phyloP scores from a whole-genome alignment of 805 yeast species.

The Starmerella potacharoeniae region DNA sequence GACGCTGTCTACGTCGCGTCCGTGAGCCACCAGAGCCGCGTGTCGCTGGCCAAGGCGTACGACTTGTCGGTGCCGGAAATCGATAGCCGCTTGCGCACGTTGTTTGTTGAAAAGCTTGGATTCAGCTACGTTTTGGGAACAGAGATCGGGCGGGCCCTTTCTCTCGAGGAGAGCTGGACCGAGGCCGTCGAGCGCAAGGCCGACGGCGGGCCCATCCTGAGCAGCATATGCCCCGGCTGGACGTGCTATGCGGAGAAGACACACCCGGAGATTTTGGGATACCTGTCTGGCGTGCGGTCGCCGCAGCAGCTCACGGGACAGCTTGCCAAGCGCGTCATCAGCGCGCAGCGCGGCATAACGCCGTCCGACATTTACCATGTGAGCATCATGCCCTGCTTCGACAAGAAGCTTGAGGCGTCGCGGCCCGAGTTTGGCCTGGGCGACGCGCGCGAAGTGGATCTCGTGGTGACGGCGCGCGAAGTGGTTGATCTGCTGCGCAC shows the following conservation, averaged over 20 bases:
- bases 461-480: constrained; percentile 88
- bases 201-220: constrained; percentile 40
- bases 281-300: constrained; percentile 62
- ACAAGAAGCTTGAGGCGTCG: constrained; percentile 89
- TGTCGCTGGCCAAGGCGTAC: constrained; percentile 65
- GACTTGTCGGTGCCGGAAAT: constrained; percentile 40
- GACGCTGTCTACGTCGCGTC: constrained; percentile 54
- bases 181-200: constrained; percentile 29
- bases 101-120: constrained; percentile 52
- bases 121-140: constrained; percentile 72
- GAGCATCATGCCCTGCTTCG: constrained; percentile 93
- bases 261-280: constrained; percentile 69
- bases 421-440: constrained; percentile 49
- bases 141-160: constrained; percentile 63
- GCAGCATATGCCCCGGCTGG: constrained; percentile 92
- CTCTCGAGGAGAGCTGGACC: constrained; percentile 41
- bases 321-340: constrained; percentile 45
- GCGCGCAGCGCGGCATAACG: constrained; percentile 28
- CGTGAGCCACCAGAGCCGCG: constrained; percentile 75
- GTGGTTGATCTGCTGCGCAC: constrained; percentile 60
- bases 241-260: constrained; percentile 92
- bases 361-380: constrained; percentile 54
- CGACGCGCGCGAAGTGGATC: constrained; percentile 61
- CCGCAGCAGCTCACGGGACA: constrained; percentile 91
- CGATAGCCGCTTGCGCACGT: constrained; percentile 49